Conservation (phyloP, 2,329 filamentous ascomycete genomes). For the Cladosporium sp. region DNA sequence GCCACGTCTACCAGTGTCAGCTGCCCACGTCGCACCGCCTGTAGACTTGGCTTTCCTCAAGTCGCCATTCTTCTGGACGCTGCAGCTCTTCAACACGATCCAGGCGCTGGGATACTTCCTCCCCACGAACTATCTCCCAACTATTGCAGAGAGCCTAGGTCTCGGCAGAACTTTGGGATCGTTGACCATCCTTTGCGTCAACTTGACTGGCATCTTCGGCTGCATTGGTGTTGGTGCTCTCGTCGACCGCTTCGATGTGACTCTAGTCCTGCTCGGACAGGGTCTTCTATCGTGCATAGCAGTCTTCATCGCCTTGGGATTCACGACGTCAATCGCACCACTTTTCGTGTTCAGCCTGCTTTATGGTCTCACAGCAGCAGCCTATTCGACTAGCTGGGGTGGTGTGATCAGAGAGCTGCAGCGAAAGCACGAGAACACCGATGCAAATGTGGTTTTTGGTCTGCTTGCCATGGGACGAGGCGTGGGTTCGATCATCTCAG, state of each 20-base stretch:
- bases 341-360: conserved; percentile 41
- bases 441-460: conserved; percentile 47
- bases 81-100: conserved; percentile 40
- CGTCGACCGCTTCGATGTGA: conserved; percentile 37
- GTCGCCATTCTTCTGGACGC: conserved; percentile 36
- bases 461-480: conserved; percentile 49
- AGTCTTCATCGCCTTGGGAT: conserved; percentile 45
- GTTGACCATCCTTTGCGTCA: conserved; percentile 38
- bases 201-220: conserved; percentile 37
- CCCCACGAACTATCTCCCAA: conserved; percentile 41
- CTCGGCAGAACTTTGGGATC: conserved; percentile 33
- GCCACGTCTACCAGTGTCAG: conserved; percentile 18
- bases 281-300: conserved; percentile 33
- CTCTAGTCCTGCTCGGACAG: conserved; percentile 35
- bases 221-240: conserved; percentile 36
- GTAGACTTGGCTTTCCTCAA: conserved; percentile 36
- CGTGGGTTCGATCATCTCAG: conserved; percentile 48
- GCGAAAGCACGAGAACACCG: conserved; percentile 26
- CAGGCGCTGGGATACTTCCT: conserved; percentile 43
- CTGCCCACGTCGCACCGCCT: conserved; percentile 20
- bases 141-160: conserved; percentile 36
- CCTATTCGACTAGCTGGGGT: conserved; percentile 35
- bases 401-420: conserved; percentile 23
- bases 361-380: conserved; percentile 41
- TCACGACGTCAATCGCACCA: conserved; percentile 38